Evolutionary conservation across 176 grass and related monocot species (phyloP).

Genomic region (Zoysia pacifica): DNA sequence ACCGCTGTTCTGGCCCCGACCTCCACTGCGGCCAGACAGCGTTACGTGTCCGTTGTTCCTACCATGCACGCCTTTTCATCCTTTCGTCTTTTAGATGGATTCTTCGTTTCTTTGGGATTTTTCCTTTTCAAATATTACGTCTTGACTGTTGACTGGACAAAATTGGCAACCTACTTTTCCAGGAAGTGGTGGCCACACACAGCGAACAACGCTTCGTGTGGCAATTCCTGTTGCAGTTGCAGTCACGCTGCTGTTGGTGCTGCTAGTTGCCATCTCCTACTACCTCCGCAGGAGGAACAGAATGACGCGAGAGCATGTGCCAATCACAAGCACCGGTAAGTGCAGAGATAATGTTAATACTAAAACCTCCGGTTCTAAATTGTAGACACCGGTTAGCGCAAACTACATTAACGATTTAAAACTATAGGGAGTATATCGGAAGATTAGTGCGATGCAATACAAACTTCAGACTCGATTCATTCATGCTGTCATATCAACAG

Average conservation of each 20-base stretch:
- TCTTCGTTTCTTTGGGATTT: no score
- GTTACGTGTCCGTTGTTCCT: no score
- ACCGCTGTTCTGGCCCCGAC: no score
- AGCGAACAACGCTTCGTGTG: slow-evolving; percentile 7
- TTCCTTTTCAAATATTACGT: no score
- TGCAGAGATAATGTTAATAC: not conserved
- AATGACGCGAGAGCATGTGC: not conserved
- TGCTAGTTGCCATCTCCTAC: slow-evolving; percentile 1
- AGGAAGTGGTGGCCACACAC: no score
- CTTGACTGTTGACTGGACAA: no score
- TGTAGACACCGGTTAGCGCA: not conserved
- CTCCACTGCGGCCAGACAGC: no score
- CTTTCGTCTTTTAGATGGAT: no score
- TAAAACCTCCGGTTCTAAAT: not conserved
- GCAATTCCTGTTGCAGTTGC: slow-evolving; percentile 19
- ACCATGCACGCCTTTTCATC: no score
- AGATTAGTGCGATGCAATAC: not conserved
- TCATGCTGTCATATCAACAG: slow-evolving; percentile 12
- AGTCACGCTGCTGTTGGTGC: slow-evolving; percentile 16
- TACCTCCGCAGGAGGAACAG: slow-evolving; percentile 25
- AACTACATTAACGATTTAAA: not conserved
- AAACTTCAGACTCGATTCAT: not conserved
- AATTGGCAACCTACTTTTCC: no score
- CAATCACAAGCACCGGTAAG: not conserved
- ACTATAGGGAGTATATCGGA: not conserved